Evolutionary conservation across 2,329 filamentous ascomycete genomes (phyloP), one percentile per base, ranked within the genome.

Genomic region (Penicillium sp.): DNA sequence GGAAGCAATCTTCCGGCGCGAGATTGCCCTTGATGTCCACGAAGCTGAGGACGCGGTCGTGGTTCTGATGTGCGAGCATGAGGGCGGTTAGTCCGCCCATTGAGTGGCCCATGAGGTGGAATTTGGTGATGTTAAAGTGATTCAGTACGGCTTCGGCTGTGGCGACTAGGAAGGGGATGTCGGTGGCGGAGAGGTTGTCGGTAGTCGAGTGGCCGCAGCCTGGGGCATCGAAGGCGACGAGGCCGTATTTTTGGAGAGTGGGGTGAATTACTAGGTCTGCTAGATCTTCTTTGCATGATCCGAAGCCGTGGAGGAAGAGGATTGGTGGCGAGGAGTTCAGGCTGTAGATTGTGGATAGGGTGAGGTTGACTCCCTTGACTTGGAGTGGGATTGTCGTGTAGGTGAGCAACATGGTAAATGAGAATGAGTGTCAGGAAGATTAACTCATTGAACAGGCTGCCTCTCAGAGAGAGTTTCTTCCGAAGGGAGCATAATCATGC

Each of bases 281-380:
- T 3, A 69, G 50, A 22, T 69, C 68, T 60, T 69, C 67, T 59
- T 70, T 70, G 24, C 65, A 66, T 14, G 66, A 70, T 31, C 65
- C 66, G 43, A 70, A 70, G 19, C 68, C 67, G n/a, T 68, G 68
- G 0, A 69, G 58, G 50, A 69, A 69, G 2, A 69, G 36, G 31
- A 69, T 64, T 40, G 62, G 67, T 7, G 64, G 56, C 11, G 35
- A 57, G 33, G 52, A 54, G 24, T 60, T 66, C 24, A 65, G 49
- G 16, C 54, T 63, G 37, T 69, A 61, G 52, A 70, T 61, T 35
- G 62, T 66, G 31, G 65, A 59, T 33, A 51, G 67, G 56, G 58
- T 52, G 40, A 69, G 59, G 35, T 57, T 60, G 2, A 69, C 61
- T 9, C 58, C 65, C 13, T 66, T n/a, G 6, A 69, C 65, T 51